phyloP scores from a whole-genome alignment of 768 basidiomycete species.

The Suillus plorans region DNA sequence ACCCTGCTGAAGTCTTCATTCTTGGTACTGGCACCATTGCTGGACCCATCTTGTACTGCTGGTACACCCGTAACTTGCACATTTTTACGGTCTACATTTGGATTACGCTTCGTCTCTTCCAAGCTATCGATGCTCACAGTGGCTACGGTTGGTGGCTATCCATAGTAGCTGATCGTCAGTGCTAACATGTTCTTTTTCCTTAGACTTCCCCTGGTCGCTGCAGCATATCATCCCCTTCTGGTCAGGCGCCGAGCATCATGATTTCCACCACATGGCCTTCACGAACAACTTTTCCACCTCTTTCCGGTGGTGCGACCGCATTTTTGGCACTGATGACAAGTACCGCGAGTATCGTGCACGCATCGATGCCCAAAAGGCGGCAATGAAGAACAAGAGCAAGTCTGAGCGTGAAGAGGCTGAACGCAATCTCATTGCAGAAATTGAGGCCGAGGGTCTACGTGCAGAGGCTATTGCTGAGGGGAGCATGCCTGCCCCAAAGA shows the following conservation, averaged over 20 bases:
- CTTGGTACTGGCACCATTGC: slow-evolving; percentile 89
- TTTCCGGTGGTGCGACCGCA: slow-evolving; percentile 90
- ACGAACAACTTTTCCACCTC: slow-evolving; percentile 91
- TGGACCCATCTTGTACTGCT: slow-evolving; percentile 86
- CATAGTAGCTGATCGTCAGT: neutral
- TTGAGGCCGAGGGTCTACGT: slow-evolving; percentile 69
- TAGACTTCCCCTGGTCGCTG: slow-evolving; percentile 97
- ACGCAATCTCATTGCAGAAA: slow-evolving; percentile 61
- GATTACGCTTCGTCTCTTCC: slow-evolving; percentile 93
- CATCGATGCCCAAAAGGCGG: slow-evolving; percentile 58
- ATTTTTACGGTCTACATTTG: slow-evolving; percentile 92
- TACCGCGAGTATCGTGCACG: slow-evolving; percentile 79
- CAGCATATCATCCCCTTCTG: slow-evolving; percentile 93
- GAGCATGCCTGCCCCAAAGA: slow-evolving; percentile 23
- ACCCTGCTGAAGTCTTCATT: slow-evolving; percentile 94
- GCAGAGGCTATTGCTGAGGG: slow-evolving; percentile 60
- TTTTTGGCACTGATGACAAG: slow-evolving; percentile 89
- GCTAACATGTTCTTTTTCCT: neutral
- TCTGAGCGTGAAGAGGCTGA: slow-evolving; percentile 58
- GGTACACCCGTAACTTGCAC: slow-evolving; percentile 71
- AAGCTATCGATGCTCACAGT: slow-evolving; percentile 95
- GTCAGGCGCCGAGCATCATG: slow-evolving; percentile 97
- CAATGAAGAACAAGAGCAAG: slow-evolving; percentile 51
- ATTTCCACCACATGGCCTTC: slow-evolving; percentile 98
- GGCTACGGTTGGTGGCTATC: slow-evolving; percentile 73